Percentiles rank a stretch among this genome's conserved stretches.
Conservation (phyloP, 2,329 filamentous ascomycete species). For the Ceratocystis cubensis region DNA sequence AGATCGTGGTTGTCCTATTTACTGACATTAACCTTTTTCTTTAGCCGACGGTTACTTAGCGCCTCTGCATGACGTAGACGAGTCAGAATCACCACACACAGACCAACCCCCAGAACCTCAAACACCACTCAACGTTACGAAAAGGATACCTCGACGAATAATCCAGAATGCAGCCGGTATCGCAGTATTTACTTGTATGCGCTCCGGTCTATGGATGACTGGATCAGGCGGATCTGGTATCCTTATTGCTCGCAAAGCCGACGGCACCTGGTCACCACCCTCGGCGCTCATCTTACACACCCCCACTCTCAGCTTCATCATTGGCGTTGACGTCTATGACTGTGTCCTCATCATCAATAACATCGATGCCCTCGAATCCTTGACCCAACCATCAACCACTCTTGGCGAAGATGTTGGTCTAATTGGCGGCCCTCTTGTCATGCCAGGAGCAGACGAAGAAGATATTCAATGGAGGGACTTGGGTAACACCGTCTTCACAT, state of each 20-base stretch:
- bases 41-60: conserved; percentile 46
- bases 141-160: conserved; percentile 77
- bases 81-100: conserved; percentile 19
- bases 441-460: conserved; percentile 39
- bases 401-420: conserved; percentile 71
- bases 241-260: conserved; percentile 68
- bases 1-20: not conserved
- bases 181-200: conserved; percentile 91
- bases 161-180: conserved; percentile 82
- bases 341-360: conserved; percentile 90
- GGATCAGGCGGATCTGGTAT: conserved; percentile 85
- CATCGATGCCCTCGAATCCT: conserved; percentile 67
- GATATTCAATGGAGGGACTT: conserved; percentile 41
- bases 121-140: conserved; percentile 39
- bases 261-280: conserved; percentile 83
- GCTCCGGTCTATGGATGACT: conserved; percentile 80
- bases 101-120: conserved; percentile 31
- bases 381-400: conserved; percentile 66
- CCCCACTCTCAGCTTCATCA: conserved; percentile 73
- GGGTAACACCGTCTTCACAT: conserved; percentile 44
- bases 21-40: conserved; percentile 13
- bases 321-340: conserved; percentile 90
- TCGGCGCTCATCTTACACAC: conserved; percentile 87
- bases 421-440: conserved; percentile 59
- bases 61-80: conserved; percentile 30